These are phyloP conservation scores for Trypanosoma cruzi DNA, from an alignment of 208 protist species.

Conservation along the genomic window DNA sequence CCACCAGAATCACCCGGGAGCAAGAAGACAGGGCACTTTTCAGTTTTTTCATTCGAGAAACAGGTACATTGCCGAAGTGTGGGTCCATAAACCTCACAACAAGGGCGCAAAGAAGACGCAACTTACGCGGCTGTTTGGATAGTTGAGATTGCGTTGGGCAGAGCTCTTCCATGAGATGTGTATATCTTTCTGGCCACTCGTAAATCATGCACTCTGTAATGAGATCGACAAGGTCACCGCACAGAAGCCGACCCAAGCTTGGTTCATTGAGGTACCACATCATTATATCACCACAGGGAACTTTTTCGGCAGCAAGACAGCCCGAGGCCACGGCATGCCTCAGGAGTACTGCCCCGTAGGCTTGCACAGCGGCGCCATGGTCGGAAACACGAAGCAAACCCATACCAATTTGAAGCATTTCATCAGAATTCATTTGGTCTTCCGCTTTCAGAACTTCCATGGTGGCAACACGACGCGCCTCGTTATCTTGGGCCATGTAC, in stretches of 20 bases:
- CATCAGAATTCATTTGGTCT: conserved; percentile 36
- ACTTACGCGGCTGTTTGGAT: conserved; percentile 26
- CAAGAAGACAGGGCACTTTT: conserved; percentile 29
- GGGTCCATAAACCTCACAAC: conserved; percentile 43
- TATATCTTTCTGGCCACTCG: conserved; percentile 27
- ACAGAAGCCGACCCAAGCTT: conserved; percentile 47
- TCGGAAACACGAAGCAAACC: conserved; percentile 48
- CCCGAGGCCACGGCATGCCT: conserved; percentile 43
- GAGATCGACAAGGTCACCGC: conserved; percentile 56
- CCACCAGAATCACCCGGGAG: conserved; percentile 36
- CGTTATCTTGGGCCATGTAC: conserved; percentile 55
- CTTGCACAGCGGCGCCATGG: conserved; percentile 59
- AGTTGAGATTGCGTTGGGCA: conserved; percentile 25
- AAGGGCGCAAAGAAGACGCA: conserved; percentile 55
- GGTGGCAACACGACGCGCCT: conserved; percentile 34
- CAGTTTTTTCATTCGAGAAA: conserved; percentile 38
- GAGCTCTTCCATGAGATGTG: conserved; percentile 21
- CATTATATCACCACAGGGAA: conserved; percentile 68
- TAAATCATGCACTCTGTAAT: conserved; percentile 65
- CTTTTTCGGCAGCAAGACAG: conserved; percentile 23
- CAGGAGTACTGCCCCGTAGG: conserved; percentile 82
- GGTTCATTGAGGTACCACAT: conserved; percentile 74
- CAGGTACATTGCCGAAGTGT: conserved; percentile 57
- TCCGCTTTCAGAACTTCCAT: conserved; percentile 57
- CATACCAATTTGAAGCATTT: conserved; percentile 48